Percentiles rank a stretch among this genome's conserved stretches.
Evolutionary conservation across 164 flowering plant species (phyloP).

Genomic region (Cinnamomum chago): DNA sequence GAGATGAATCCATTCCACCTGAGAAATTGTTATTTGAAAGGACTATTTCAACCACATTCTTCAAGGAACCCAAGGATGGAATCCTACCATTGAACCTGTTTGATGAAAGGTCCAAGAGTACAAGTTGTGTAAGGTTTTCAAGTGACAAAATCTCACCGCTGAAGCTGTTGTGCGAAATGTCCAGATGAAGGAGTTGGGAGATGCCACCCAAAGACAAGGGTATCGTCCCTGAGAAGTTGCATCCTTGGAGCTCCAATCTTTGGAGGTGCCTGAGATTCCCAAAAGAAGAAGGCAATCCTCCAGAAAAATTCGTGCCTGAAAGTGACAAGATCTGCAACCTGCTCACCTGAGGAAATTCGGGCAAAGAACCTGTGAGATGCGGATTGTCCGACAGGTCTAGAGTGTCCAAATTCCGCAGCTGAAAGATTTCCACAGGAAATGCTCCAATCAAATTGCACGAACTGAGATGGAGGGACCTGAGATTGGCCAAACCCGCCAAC

Average conservation of each 20-base stretch:
- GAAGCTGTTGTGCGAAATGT: conserved; percentile 36
- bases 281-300: conserved; percentile 15
- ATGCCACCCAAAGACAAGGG: conserved; percentile 18
- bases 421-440: conserved; percentile 13
- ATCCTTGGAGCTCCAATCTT: conserved; percentile 7
- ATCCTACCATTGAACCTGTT: conserved; percentile 38
- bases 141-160: conserved; percentile 26
- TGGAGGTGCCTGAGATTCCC: background rate
- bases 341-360: conserved; percentile 22
- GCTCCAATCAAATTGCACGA: conserved; percentile 26
- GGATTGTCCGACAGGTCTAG: conserved; percentile 20
- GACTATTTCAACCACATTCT: conserved; percentile 23
- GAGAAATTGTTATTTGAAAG: conserved; percentile 27
- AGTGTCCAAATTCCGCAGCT: conserved; percentile 17
- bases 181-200: conserved; percentile 22
- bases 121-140: conserved; percentile 24
- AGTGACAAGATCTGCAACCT: conserved; percentile 20
- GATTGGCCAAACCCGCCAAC: conserved; percentile 21
- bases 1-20: conserved; percentile 26
- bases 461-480: conserved; percentile 24
- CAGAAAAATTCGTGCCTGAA: conserved; percentile 13
- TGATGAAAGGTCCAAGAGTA: conserved; percentile 36
- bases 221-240: conserved; percentile 6
- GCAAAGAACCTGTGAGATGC: conserved; percentile 23
- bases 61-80: conserved; percentile 23